Evolutionary conservation across 192 early-diverging fungal genomes (phyloP), one percentile per base, ranked within the genome.

Genomic region (Podila verticillata): DNA sequence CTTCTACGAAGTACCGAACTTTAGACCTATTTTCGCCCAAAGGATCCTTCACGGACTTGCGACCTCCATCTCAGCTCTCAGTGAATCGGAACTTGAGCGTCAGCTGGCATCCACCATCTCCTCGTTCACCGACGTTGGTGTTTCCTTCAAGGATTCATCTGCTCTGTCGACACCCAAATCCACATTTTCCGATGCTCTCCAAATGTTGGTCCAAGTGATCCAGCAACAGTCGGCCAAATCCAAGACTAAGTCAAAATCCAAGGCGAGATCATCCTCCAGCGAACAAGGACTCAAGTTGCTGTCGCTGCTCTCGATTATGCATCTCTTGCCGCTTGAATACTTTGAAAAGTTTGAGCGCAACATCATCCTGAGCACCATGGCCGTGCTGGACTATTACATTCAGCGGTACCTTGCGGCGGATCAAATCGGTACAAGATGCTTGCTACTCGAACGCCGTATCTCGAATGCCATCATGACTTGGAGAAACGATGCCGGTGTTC

Each of bases 251-350:
- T 24, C 66, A 36, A 34, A 56, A 13, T 28, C 29, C 56, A 66
- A 66, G 51, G 57, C 29, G 24, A 30, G 13, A 7, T 35, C 67
- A 13, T 39, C 48, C 6, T 6, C 47, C 2, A 36, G 32, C 0
- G 60, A 68, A 15, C 68, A 75, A 1, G 65, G 65, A 8, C 19
- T 44, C 7, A 51, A 62, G 36, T 63, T 61, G 17, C 48, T 54
- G 34, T 74, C 63, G n/a, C 57, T 73, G 69, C 61, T 62, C 54
- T 86, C 64, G 12, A 65, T 88, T 22, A 70, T 88, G 39, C 82
- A 84, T 15, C 70, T 88, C 0, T 83, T 88, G 48, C 87, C 87
- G 1, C 67, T 84, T 17, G 87, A 88, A 28, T 88, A 84, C 63
- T 88, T 81, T 66, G 80, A 86, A 61, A 83, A 82, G 47, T 62